A percentile compares a stretch with the other conserved stretches of the same genome.
phyloP scores from a whole-genome alignment of 768 basidiomycete species.

The Mycena albidolilacea region DNA sequence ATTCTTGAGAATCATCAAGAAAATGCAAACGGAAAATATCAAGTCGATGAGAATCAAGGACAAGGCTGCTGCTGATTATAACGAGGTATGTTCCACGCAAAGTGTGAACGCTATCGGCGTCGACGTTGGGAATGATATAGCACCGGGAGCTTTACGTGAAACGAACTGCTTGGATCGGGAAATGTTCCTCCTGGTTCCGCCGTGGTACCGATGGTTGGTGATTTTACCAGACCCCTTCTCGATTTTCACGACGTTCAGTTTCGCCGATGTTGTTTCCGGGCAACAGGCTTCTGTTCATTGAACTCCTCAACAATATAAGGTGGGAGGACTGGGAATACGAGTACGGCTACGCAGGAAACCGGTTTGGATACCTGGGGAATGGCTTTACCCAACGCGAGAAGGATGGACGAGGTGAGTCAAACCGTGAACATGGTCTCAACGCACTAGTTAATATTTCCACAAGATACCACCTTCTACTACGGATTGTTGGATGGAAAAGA shows the following conservation, averaged over 20 bases:
- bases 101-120: neutral
- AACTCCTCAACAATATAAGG: conserved; percentile 41
- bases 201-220: conserved; percentile 37
- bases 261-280: conserved; percentile 44
- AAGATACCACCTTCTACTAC: conserved; percentile 45
- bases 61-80: conserved; percentile 42
- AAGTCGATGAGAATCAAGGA: conserved; percentile 41
- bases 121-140: neutral
- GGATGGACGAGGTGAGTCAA: conserved; percentile 41
- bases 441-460: neutral
- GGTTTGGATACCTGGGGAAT: conserved; percentile 42
- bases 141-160: conserved; percentile 43
- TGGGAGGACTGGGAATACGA: conserved; percentile 47
- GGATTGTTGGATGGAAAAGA: conserved; percentile 43
- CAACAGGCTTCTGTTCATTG: conserved; percentile 44
- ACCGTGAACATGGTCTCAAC: neutral
- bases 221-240: neutral
- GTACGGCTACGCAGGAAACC: conserved; percentile 42
- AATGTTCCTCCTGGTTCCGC: conserved; percentile 43
- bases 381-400: conserved; percentile 42
- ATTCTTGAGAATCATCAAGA: conserved; percentile 42
- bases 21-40: conserved; percentile 46
- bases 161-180: conserved; percentile 44
- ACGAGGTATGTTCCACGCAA: neutral
- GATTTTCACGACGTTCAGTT: conserved; percentile 13